phyloP scores from a whole-genome alignment of 306 rosid genomes.

The Betula pendula region DNA sequence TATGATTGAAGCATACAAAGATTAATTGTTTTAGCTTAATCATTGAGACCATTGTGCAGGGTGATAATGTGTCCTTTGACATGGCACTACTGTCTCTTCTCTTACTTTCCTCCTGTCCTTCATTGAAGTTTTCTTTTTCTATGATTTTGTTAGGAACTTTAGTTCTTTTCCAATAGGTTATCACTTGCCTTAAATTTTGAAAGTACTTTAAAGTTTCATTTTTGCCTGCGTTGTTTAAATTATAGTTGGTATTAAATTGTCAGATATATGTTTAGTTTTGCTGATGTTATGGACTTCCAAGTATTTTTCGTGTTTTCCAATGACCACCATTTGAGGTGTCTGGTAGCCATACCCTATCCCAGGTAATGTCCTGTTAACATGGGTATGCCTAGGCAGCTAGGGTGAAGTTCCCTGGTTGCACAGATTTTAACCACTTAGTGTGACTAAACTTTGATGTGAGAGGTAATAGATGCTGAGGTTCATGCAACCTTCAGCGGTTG shows the following conservation, averaged over 20 bases:
- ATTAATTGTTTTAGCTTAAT: too few relatives aligned
- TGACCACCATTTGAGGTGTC: not conserved
- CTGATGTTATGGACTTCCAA: not conserved
- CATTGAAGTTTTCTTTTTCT: not conserved
- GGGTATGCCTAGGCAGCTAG: not conserved
- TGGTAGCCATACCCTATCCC: not conserved
- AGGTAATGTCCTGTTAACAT: not conserved
- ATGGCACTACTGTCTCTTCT: not conserved
- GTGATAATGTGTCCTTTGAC: not conserved
- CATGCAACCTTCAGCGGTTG: slow-evolving; percentile 15
- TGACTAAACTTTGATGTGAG: not conserved
- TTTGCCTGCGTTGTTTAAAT: not conserved
- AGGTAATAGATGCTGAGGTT: slow-evolving; percentile 11
- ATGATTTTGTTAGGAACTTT: not conserved
- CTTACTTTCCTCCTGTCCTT: not conserved
- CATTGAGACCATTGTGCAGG: not conserved
- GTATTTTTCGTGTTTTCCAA: not conserved
- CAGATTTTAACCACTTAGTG: not conserved
- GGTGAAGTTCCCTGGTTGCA: not conserved
- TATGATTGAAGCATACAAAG: too few relatives aligned
- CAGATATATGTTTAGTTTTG: not conserved
- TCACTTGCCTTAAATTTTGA: not conserved
- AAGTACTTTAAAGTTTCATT: not conserved
- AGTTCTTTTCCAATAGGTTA: not conserved
- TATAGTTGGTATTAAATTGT: not conserved